Evolutionary conservation across 495 filamentous ascomycete species (phyloP).

Genomic region (Penicillium mononematosum): DNA sequence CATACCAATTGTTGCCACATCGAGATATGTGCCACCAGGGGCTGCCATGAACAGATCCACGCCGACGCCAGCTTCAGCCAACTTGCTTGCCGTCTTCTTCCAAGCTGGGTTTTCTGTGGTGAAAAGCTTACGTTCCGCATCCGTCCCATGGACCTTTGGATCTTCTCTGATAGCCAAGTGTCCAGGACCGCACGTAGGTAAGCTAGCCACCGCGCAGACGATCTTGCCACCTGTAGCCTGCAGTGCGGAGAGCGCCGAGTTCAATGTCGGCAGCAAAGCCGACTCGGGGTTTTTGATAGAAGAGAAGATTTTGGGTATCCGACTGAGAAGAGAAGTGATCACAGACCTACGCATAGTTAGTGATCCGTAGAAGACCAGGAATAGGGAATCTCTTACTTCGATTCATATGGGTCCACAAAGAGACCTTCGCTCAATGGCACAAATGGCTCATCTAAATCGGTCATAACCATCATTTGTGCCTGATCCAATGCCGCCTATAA

Average conservation of each 20-base stretch:
- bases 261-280: conserved; percentile 77
- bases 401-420: conserved; percentile 94
- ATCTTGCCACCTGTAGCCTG: conserved; percentile 89
- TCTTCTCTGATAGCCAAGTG: conserved; percentile 82
- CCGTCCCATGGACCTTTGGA: conserved; percentile 77
- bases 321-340: conserved; percentile 78
- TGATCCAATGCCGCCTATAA: conserved; percentile 69
- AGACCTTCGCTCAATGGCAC: conserved; percentile 87
- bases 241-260: conserved; percentile 76
- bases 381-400: conserved; percentile 54
- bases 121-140: conserved; percentile 89
- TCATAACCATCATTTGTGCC: conserved; percentile 98
- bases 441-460: conserved; percentile 96
- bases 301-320: conserved; percentile 81
- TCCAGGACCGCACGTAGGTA: conserved; percentile 90
- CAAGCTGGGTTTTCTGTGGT: conserved; percentile 84
- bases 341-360: conserved; percentile 52
- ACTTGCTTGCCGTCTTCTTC: conserved; percentile 77
- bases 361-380: background rate
- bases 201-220: conserved; percentile 74
- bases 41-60: conserved; percentile 93
- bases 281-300: conserved; percentile 85
- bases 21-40: conserved; percentile 83
- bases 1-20: conserved; percentile 91
- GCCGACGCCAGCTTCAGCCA: conserved; percentile 86